Evolutionary conservation across 2,329 filamentous ascomycete genomes (phyloP).

Genomic region (Xylaria sp.): DNA sequence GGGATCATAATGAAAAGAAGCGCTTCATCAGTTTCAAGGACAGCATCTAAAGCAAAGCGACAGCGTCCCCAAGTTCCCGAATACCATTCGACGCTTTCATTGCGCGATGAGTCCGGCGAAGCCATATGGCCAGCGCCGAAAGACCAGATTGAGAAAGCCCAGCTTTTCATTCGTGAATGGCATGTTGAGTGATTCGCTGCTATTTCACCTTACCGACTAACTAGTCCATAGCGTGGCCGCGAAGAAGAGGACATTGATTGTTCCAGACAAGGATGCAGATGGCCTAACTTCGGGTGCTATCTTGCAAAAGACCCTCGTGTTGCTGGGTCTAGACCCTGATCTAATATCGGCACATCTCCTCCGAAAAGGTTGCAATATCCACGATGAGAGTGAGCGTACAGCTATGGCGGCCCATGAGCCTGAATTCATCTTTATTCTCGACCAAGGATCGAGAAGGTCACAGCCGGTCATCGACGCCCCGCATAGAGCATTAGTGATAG

Average conservation of each 20-base stretch:
- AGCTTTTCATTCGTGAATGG: constrained; percentile 68
- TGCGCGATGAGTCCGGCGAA: constrained; percentile 56
- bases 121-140: constrained; percentile 70
- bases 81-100: constrained; percentile 56
- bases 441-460: constrained; percentile 69
- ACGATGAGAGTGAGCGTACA: constrained; percentile 62
- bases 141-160: constrained; percentile 64
- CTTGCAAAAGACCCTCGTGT: constrained; percentile 66
- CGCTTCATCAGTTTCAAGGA: constrained; percentile 38
- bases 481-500: constrained; percentile 68
- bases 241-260: constrained; percentile 64
- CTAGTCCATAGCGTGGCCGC: constrained; percentile 57
- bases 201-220: constrained; percentile 8
- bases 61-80: constrained; percentile 51
- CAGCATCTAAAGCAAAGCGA: constrained; percentile 42
- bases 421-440: constrained; percentile 70
- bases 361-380: constrained; percentile 67
- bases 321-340: constrained; percentile 64
- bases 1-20: constrained; percentile 44
- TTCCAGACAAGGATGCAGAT: constrained; percentile 76
- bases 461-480: constrained; percentile 62
- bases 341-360: constrained; percentile 68
- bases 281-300: constrained; percentile 73
- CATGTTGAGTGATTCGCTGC: constrained; percentile 44
- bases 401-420: constrained; percentile 63